Conservation (phyloP, 2,329 filamentous ascomycete species). For the Cordyceps pruinosa region DNA sequence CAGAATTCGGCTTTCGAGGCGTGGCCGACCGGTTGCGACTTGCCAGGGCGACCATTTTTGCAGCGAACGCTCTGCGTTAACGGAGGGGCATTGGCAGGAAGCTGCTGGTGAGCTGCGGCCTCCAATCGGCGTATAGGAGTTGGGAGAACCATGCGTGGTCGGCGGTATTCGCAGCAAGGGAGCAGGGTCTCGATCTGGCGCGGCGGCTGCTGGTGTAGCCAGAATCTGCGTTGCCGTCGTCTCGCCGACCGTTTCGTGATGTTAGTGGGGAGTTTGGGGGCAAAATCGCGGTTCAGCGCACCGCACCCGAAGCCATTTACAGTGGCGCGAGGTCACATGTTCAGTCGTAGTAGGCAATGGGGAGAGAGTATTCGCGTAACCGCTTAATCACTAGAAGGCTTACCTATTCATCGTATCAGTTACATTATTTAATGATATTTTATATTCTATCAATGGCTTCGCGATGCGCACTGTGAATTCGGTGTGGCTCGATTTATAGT, state of each 20-base stretch:
- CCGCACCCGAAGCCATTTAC: slow-evolving; percentile 16
- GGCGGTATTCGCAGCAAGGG: background rate
- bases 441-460: background rate
- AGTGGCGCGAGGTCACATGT: slow-evolving; percentile 28
- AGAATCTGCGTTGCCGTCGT: background rate
- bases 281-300: slow-evolving; percentile 19
- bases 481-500: background rate
- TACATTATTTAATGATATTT: no score
- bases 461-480: no score
- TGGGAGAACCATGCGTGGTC: background rate
- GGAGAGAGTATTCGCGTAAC: no score
- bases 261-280: slow-evolving; percentile 12
- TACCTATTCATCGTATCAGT: no score
- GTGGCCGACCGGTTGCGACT: slow-evolving; percentile 27
- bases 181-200: background rate
- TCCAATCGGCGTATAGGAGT: background rate
- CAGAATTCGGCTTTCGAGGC: slow-evolving; percentile 24
- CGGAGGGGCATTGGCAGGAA: background rate
- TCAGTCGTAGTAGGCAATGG: no score
- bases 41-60: slow-evolving; percentile 28
- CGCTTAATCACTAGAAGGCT: no score
- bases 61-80: background rate
- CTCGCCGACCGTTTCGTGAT: background rate
- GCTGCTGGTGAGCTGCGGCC: background rate
- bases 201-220: background rate